Evolutionary conservation across 225 moss, liverwort and hornwort species (phyloP).

Genomic region (Neckera pumila): DNA sequence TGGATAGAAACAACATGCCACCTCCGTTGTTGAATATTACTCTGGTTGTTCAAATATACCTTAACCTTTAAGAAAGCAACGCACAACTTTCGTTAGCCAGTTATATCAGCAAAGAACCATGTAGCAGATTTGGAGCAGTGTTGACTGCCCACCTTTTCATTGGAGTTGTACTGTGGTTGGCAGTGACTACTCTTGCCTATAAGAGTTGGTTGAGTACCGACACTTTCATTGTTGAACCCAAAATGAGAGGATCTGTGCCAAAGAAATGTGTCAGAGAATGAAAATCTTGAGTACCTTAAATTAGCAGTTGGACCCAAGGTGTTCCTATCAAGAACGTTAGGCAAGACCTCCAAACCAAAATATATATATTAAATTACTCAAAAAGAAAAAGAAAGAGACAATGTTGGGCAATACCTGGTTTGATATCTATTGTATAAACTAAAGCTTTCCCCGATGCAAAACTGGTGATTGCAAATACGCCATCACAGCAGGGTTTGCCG

Average conservation of each 20-base stretch:
- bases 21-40: not conserved
- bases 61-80: not conserved
- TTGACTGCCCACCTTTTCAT: not conserved
- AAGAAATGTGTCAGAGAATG: not conserved
- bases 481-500: conserved; percentile 34
- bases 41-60: not conserved
- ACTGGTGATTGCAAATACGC: conserved; percentile 14
- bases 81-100: not conserved
- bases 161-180: not conserved
- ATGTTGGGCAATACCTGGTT: not conserved
- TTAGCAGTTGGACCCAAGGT: not conserved
- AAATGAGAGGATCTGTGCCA: not conserved
- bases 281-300: not conserved
- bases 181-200: not conserved
- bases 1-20: not conserved
- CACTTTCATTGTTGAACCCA: not conserved
- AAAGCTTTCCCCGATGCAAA: conserved; percentile 16
- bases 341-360: not conserved
- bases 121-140: not conserved
- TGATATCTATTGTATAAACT: not conserved
- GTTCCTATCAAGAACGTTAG: not conserved
- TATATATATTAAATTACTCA: not conserved
- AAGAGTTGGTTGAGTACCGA: not conserved
- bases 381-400: not conserved
- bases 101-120: not conserved